phyloP scores from a whole-genome alignment of 345 rosid species.

The Microthlaspi erraticum region DNA sequence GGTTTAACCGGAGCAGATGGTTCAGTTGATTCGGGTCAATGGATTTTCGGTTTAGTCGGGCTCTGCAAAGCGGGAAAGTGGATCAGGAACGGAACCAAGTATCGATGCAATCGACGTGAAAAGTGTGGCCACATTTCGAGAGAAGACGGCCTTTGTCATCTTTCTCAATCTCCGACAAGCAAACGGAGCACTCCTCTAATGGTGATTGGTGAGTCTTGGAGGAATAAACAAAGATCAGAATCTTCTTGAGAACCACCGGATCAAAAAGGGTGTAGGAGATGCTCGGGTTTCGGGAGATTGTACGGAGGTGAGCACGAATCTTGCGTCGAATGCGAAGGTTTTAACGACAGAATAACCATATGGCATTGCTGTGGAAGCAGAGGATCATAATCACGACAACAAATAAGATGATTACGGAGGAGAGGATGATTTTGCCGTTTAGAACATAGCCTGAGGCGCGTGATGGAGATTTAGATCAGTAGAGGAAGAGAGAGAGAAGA shows the following conservation, averaged over 20 bases:
- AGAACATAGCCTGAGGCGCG: conserved; percentile 44
- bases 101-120: conserved; percentile 84
- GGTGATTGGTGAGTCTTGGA: conserved; percentile 29
- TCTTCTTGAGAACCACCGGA: conserved; percentile 49
- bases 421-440: conserved; percentile 66
- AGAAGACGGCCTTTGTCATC: conserved; percentile 66
- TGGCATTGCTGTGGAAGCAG: conserved; percentile 65
- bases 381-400: conserved; percentile 51
- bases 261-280: conserved; percentile 44
- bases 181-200: conserved; percentile 64
- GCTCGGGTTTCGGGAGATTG: conserved; percentile 35
- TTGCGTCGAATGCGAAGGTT: conserved; percentile 55
- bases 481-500: not conserved
- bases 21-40: conserved; percentile 3
- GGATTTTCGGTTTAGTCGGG: conserved; percentile 54
- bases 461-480: no score
- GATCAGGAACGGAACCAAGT: conserved; percentile 80
- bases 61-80: conserved; percentile 83
- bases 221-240: conserved; percentile 61
- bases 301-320: conserved; percentile 40
- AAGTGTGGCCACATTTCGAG: conserved; percentile 71
- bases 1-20: conserved; percentile 11
- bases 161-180: conserved; percentile 77
- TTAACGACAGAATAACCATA: conserved; percentile 51
- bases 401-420: conserved; percentile 58